A percentile compares a stretch with the other conserved stretches of the same genome.
Conservation (phyloP, 495 filamentous ascomycete genomes). For the Amniculicola lignicola region DNA sequence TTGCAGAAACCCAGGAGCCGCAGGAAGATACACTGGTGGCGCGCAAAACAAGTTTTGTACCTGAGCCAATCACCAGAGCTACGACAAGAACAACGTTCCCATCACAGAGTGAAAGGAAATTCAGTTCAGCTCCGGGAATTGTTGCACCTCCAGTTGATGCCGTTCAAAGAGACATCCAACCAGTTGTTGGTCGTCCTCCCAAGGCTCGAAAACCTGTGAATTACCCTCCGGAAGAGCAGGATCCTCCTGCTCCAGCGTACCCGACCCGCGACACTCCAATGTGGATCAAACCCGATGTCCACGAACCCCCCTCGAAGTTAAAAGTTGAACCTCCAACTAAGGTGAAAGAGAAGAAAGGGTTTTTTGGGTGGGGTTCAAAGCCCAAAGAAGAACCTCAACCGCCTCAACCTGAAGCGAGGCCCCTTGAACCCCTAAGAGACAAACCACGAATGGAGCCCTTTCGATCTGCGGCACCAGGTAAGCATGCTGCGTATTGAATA, state of each 20-base stretch:
- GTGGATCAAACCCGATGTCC: constrained; percentile 9
- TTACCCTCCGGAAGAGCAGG: constrained; percentile 8
- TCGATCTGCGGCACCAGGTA: constrained; percentile 22
- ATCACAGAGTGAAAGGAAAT: constrained; percentile 2
- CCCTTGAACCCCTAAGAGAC: background rate
- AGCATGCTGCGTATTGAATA: background rate
- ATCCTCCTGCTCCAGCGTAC: constrained; percentile 15
- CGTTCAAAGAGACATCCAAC: background rate
- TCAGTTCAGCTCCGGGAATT: constrained; percentile 14
- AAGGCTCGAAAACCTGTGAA: background rate
- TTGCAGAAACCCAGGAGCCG: too few relatives aligned
- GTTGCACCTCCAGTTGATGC: background rate
- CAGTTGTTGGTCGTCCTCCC: background rate
- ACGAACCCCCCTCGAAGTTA: constrained; percentile 7
- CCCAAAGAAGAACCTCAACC: constrained; percentile 11
- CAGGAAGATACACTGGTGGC: too few relatives aligned
- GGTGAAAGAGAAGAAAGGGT: background rate
- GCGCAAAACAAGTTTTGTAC: too few relatives aligned
- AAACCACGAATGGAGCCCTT: constrained; percentile 1
- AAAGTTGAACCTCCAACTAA: background rate
- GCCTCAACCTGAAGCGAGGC: background rate
- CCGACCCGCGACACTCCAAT: constrained; percentile 14
- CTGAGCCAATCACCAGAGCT: too few relatives aligned
- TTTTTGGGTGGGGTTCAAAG: constrained; percentile 4
- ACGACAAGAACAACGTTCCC: too few relatives aligned